phyloP scores from a whole-genome alignment of 371 early-diverging fungal genomes.

The Sporodiniella umbellata region DNA sequence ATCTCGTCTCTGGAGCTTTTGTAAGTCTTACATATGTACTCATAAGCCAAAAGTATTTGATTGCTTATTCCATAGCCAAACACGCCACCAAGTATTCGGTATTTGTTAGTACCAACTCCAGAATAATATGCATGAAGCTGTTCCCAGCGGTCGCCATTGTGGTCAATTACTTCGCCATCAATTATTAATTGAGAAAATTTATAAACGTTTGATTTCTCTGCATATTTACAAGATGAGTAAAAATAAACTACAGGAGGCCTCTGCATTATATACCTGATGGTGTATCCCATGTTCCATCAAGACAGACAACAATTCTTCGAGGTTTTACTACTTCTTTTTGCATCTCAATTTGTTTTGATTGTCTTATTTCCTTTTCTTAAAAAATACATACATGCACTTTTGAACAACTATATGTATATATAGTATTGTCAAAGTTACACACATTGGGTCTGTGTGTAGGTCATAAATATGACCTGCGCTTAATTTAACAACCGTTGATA shows the following conservation, averaged over 20 bases:
- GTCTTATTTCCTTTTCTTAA: too few species aligned
- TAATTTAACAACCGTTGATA: too few species aligned
- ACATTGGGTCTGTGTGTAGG: too few species aligned
- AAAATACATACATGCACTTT: too few species aligned
- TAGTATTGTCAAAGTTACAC: too few species aligned
- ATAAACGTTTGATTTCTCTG: background rate
- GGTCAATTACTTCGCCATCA: background rate
- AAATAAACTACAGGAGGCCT: background rate
- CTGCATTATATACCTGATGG: slow-evolving; percentile 20
- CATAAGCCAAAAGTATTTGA: slow-evolving; percentile 31
- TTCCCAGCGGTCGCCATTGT: slow-evolving; percentile 10
- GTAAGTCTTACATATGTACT: slow-evolving; percentile 21
- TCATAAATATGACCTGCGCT: too few species aligned
- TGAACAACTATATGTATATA: too few species aligned
- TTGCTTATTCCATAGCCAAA: slow-evolving; percentile 36
- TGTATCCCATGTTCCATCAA: slow-evolving; percentile 44
- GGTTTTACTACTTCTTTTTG: too few species aligned
- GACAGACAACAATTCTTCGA: slow-evolving; percentile 30
- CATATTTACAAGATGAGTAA: background rate
- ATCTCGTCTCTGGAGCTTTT: slow-evolving; percentile 26
- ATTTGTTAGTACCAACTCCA: slow-evolving; percentile 22
- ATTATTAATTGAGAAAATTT: background rate
- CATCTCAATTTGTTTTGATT: too few species aligned
- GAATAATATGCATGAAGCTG: slow-evolving; percentile 23
- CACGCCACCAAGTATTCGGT: slow-evolving; percentile 24